A percentile compares a stretch with the other conserved stretches of the same genome.
Evolutionary conservation across 305 asterid species (phyloP).

Genomic region (Solanum hybrid): DNA sequence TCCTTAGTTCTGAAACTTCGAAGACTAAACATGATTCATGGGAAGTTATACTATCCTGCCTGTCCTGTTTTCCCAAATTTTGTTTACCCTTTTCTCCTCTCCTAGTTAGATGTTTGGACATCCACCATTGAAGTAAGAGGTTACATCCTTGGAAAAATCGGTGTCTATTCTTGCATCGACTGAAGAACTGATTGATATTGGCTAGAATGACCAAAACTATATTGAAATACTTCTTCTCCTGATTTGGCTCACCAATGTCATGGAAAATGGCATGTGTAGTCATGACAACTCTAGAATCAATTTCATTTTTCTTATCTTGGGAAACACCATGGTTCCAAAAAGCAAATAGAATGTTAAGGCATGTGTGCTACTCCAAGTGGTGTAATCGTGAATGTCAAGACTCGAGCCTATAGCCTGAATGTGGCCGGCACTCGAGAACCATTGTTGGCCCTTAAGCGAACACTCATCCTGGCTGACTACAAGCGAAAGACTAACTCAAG

Average conservation of each 20-base stretch:
- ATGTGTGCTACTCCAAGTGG: neutral
- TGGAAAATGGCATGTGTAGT: neutral
- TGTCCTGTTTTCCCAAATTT: neutral
- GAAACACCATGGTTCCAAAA: neutral
- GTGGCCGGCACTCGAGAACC: neutral
- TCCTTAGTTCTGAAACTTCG: neutral
- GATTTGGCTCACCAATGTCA: neutral
- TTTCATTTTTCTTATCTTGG: neutral
- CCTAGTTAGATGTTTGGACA: neutral
- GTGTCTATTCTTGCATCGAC: neutral
- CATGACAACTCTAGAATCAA: neutral
- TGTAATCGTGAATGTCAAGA: neutral
- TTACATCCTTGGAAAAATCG: neutral
- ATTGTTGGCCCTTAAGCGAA: neutral
- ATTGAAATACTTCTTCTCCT: neutral
- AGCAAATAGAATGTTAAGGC: neutral
- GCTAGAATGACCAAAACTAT: neutral
- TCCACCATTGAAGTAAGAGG: neutral
- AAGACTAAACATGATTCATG: neutral
- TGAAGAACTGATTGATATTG: neutral
- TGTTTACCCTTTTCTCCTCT: neutral
- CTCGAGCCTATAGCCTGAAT: neutral
- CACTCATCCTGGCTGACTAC: neutral
- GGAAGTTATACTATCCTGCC: neutral
- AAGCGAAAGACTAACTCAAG: neutral